Percentiles rank a stretch among this genome's conserved stretches.
phyloP scores from a whole-genome alignment of 2,329 filamentous ascomycete species.

The Fusarium metavorans region DNA sequence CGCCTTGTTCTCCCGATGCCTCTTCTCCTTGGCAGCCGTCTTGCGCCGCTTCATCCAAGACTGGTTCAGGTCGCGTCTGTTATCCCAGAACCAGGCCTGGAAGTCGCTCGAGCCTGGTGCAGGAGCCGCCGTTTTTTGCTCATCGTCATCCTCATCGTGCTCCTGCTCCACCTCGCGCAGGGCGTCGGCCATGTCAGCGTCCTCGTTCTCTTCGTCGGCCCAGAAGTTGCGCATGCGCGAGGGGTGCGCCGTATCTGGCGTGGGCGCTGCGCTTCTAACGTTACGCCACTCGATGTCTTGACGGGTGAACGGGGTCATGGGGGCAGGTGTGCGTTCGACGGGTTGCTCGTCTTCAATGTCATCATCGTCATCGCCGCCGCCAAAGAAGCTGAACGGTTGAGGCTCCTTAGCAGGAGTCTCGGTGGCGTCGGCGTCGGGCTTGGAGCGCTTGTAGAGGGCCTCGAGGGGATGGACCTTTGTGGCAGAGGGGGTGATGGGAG shows the following conservation, averaged over 20 bases:
- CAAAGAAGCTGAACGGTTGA: conserved; percentile 84
- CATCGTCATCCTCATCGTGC: conserved; percentile 40
- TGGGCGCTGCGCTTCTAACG: conserved; percentile 90
- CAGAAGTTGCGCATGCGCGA: conserved; percentile 72
- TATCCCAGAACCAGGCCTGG: conserved; percentile 76
- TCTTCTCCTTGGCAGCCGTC: conserved; percentile 73
- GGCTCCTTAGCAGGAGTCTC: conserved; percentile 54
- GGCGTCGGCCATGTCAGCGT: conserved; percentile 48
- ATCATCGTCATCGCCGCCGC: conserved; percentile 57
- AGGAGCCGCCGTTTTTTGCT: conserved; percentile 41
- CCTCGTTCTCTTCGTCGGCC: conserved; percentile 56
- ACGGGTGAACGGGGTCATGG: conserved; percentile 86
- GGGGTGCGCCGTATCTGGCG: conserved; percentile 89
- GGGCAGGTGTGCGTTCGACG: conserved; percentile 55
- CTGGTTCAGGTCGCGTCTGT: conserved; percentile 72
- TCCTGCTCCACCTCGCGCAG: conserved; percentile 45
- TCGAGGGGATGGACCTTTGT: conserved; percentile 83
- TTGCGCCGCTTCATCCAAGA: conserved; percentile 76
- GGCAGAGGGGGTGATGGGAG: conserved; percentile 59
- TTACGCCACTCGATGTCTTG: conserved; percentile 81
- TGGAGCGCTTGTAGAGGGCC: conserved; percentile 85
- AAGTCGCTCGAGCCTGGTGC: conserved; percentile 62
- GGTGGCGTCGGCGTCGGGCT: conserved; percentile 55
- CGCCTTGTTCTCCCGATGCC: conserved; percentile 73
- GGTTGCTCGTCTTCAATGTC: conserved; percentile 61